Percentiles rank a stretch among this genome's conserved stretches.
Conservation (phyloP, 768 basidiomycete species). For the Phlebiopsis gigantea region DNA sequence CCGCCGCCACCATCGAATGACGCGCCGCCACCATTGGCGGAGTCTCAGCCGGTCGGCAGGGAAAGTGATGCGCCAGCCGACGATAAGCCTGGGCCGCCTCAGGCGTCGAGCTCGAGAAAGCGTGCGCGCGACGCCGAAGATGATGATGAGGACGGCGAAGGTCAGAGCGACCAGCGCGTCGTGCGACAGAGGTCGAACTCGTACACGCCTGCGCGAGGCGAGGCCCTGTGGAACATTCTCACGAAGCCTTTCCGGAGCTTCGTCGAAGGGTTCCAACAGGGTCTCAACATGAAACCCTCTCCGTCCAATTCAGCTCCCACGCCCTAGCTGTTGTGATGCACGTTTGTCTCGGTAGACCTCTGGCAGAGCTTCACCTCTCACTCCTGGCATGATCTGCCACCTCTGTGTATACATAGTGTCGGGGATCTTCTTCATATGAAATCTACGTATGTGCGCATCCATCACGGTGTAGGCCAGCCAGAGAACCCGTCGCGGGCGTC, state of each 20-base stretch:
- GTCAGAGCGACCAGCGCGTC: background rate
- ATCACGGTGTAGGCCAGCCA: too few relatives aligned
- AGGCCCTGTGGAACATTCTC: slow-evolving; percentile 9
- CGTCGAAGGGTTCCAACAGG: slow-evolving; percentile 10
- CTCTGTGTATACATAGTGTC: too few relatives aligned
- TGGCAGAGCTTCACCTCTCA: background rate
- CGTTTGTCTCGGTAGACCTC: background rate
- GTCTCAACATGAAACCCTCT: background rate
- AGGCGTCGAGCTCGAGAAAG: background rate
- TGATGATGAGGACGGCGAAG: background rate
- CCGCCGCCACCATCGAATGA: background rate
- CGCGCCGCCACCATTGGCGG: background rate
- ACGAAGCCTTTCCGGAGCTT: slow-evolving; percentile 8
- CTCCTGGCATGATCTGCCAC: background rate
- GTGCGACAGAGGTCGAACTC: slow-evolving; percentile 3
- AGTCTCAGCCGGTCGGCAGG: background rate
- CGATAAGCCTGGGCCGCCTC: background rate
- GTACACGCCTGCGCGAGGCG: slow-evolving; percentile 1
- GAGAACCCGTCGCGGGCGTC: too few relatives aligned
- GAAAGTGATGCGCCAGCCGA: background rate
- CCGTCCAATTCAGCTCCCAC: background rate
- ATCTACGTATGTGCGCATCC: too few relatives aligned
- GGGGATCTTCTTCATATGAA: too few relatives aligned
- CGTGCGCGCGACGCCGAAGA: slow-evolving; percentile 5
- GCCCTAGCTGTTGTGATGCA: background rate